Base-by-base conservation (phyloP, 768 basidiomycete species). In the Boletus rubroflammeus region DNA sequence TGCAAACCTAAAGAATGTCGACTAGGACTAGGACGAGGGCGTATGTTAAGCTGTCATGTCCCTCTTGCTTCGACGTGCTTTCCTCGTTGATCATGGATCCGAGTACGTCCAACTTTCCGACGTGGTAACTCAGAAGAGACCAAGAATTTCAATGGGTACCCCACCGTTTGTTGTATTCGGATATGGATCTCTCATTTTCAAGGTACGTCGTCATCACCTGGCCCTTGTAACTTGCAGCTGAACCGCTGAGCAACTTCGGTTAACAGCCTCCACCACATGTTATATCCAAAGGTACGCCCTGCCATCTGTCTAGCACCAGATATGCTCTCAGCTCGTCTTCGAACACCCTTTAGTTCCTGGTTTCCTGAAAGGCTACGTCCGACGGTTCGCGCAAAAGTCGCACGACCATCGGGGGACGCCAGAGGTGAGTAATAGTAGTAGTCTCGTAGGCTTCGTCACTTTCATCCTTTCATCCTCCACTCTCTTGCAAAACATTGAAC, bases 341-440 rank as follows among this genome's bases (percentile, higher is more conserved):
- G 1, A n/a, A 44, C 19, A 6, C 10, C 15, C 0, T 8, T 34
- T 19, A 88, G 90, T 78, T 0, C 78, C 90, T 0, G 94, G 94
- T 10, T 97, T 86, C 63, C 74, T 97, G 60, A 96, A 93, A 72
- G 90, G 90, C 32, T 93, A 93, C 56, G 90, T 95, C 0, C 81
- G 93, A 2, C 77, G 94, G 26, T 97, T 97, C 63, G 91, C 93
- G 0, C 93, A 96, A 71, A 81, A 83, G 65, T 95, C 92, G 52
- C 90, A 93, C 67, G 94, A 98, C 65, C 94, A 98, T 70, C 80
- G 94, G 11, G 94, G 94, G 19, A 95, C 93, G 0, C 89, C 85
- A 3, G 86, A 93, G 75, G 87, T 89, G 36, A 49, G 71, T 52
- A 6, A 2, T 35, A n/a, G n/a, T n/a, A n/a, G n/a, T n/a, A n/a